A percentile compares a stretch with the other conserved stretches of the same genome.
Conservation (phyloP, 441 rosid species). For the Jatropha podagrica region DNA sequence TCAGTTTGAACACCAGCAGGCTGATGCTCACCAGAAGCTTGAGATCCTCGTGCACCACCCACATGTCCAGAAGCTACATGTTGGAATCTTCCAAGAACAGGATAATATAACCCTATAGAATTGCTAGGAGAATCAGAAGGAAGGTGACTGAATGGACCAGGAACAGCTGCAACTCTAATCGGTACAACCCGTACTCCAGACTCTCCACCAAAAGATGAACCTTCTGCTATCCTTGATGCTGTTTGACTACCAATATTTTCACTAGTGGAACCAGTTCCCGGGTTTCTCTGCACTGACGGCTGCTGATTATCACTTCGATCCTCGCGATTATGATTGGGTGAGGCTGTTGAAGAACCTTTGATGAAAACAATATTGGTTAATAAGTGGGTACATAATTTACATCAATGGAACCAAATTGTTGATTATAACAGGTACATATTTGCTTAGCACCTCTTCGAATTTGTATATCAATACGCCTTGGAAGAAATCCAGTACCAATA, state of each 20-base stretch:
- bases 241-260: slow-evolving; percentile 39
- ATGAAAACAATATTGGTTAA: background rate
- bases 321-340: slow-evolving; percentile 37
- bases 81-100: slow-evolving; percentile 57
- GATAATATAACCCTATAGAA: slow-evolving; percentile 47
- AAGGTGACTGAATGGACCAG: slow-evolving; percentile 46
- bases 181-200: slow-evolving; percentile 67
- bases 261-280: slow-evolving; percentile 33
- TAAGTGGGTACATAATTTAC: background rate
- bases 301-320: slow-evolving; percentile 43
- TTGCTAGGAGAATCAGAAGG: slow-evolving; percentile 57
- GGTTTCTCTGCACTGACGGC: slow-evolving; percentile 41
- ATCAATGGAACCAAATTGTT: background rate
- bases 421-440: background rate
- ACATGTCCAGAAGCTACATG: slow-evolving; percentile 43
- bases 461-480: slow-evolving; percentile 77
- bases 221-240: slow-evolving; percentile 39
- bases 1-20: slow-evolving; percentile 36
- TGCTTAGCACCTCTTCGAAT: slow-evolving; percentile 58
- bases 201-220: slow-evolving; percentile 48
- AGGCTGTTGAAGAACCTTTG: slow-evolving; percentile 44
- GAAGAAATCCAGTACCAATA: slow-evolving; percentile 50
- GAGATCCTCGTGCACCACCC: slow-evolving; percentile 40
- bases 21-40: slow-evolving; percentile 38
- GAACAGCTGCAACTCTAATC: slow-evolving; percentile 63